Percentiles rank a stretch among this genome's conserved stretches.
These are phyloP conservation scores for Ophiostoma tasmaniense DNA, from an alignment of 2,329 filamentous ascomycete genomes.

Conservation along the genomic window DNA sequence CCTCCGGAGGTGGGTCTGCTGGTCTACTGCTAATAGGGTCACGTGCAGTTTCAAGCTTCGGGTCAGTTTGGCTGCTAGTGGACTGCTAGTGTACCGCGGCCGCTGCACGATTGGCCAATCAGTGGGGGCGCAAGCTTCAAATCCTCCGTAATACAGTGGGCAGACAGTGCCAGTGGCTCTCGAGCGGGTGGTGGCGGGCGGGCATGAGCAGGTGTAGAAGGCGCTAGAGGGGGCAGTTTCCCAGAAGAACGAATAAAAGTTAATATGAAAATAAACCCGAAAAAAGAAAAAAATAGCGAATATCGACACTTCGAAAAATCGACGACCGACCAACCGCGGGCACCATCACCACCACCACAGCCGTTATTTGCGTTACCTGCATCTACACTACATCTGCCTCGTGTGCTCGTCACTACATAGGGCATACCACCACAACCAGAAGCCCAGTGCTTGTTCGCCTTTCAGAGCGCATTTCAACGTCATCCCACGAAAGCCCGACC, in stretches of 20 bases:
- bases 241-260: constrained; percentile 9
- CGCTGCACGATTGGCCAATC: constrained; percentile 16
- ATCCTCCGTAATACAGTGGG: not conserved
- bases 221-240: not conserved
- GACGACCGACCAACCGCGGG: constrained; percentile 4
- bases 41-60: constrained; percentile 6
- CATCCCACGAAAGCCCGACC: not conserved
- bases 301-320: constrained; percentile 9
- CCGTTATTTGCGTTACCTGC: not conserved
- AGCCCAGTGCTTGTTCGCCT: too few species aligned
- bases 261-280: constrained; percentile 1
- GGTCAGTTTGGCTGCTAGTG: not conserved
- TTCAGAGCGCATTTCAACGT: not conserved
- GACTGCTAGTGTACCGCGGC: not conserved
- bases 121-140: constrained; percentile 2
- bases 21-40: not conserved
- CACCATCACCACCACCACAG: not conserved
- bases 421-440: not conserved
- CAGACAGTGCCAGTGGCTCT: not conserved
- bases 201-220: not conserved
- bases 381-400: not conserved
- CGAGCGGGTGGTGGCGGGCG: not conserved
- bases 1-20: not conserved
- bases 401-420: not conserved
- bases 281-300: constrained; percentile 8